Base-by-base conservation (phyloP, 2,329 filamentous ascomycete species). In the Aspergillus sp. region DNA sequence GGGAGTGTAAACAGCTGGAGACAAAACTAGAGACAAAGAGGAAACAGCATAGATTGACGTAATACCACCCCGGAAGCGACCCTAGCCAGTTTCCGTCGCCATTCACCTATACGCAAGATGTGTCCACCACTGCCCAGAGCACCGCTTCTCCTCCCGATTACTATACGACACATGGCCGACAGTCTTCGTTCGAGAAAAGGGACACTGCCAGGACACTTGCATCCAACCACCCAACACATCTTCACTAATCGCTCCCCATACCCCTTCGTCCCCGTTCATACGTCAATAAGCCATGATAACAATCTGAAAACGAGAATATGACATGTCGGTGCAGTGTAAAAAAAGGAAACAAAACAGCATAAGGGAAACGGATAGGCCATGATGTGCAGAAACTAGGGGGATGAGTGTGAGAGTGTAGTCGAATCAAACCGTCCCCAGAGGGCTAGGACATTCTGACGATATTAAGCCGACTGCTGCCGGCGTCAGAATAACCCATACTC, bases 61-160 rank as follows among this genome's bases (percentile, higher is more conserved):
- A 76, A 73, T 65, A 79, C 78, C 77, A 76, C 78, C 78, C 78
- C 78, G 76, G 78, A 79, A 76, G 78, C 78, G 76, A 78, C 78
- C 78, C 78, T 79, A 79, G 66, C 74, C 76, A 79, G 69, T 70
- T 68, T 79, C 78, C 78, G 67, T 78, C 78, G 73, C 76, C 78
- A 77, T 62, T 53, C 58, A 66, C 64, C 63, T 54, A 59, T 51
- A 56, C 57, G 56, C 49, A 51, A 68, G 62, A 66, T 55, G 63
- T 60, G 50, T 48, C 54, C 52, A 43, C 54, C 49, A 28, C 46
- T 56, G 62, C 47, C 60, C 55, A 62, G 53, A 50, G 55, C 54
- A 62, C 58, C 30, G 48, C 25, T 45, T 52, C 55, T 61, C 28
- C 52, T 41, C 50, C 47, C 48, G 31, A 43, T 38, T 46, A 46